These are phyloP conservation scores for Phyllostachys edulis DNA, from an alignment of 176 grass and related monocot species.

Conservation along the genomic window DNA sequence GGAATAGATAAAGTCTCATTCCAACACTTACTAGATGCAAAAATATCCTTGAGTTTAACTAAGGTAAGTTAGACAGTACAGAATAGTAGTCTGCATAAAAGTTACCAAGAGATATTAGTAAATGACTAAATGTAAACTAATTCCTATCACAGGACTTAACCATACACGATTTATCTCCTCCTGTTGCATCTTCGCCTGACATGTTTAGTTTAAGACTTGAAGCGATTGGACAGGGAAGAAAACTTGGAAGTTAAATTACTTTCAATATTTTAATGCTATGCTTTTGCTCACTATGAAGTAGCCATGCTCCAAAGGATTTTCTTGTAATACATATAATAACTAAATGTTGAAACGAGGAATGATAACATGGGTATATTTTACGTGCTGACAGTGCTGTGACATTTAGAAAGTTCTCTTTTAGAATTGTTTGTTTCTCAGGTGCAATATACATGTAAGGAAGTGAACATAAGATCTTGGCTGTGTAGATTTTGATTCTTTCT, in stretches of 20 bases:
- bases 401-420: not conserved
- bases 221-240: not conserved
- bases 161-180: not conserved
- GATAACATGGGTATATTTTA: conserved; percentile 11
- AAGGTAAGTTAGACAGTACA: no score
- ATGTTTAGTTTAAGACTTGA: not conserved
- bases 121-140: no score
- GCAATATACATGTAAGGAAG: no score
- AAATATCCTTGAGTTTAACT: no score
- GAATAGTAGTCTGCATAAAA: no score
- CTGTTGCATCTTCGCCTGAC: not conserved
- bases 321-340: not conserved
- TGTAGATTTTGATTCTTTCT: not conserved
- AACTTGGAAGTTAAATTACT: not conserved
- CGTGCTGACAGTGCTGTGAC: not conserved
- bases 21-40: no score
- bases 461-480: not conserved
- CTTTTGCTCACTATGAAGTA: conserved; percentile 5
- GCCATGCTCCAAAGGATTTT: not conserved
- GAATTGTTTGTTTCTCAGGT: no score
- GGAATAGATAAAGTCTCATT: no score
- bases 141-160: no score
- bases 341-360: not conserved
- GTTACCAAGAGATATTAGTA: no score
- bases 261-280: not conserved